phyloP scores from a whole-genome alignment of 1,139 yeast genomes.

The Saccharomycopsis phalli region DNA sequence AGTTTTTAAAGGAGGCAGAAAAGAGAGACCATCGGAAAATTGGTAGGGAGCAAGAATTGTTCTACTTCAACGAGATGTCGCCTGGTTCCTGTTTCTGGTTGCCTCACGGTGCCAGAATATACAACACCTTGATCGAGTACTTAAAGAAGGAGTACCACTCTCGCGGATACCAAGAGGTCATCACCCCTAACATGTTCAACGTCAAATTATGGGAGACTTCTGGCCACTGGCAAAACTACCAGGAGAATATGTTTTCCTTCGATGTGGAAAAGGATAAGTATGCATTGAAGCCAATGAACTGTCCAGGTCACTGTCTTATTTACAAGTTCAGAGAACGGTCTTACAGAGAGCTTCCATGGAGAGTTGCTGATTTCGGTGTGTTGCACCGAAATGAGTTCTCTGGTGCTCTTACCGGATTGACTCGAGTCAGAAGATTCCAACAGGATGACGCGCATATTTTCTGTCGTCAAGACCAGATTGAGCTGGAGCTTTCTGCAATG shows the following conservation, averaged over 20 bases:
- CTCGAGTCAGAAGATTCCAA: conserved; percentile 95
- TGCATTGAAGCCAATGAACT: conserved; percentile 96
- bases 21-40: conserved; percentile 95
- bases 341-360: conserved; percentile 89
- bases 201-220: conserved; percentile 94
- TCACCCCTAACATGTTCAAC: conserved; percentile 96
- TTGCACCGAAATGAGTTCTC: conserved; percentile 93
- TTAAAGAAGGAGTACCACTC: conserved; percentile 74
- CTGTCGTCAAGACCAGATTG: conserved; percentile 86
- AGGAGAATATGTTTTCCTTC: conserved; percentile 94
- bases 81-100: conserved; percentile 98
- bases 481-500: conserved; percentile 66
- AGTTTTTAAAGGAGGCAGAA: conserved; percentile 94
- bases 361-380: conserved; percentile 94
- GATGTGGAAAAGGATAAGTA: conserved; percentile 85
- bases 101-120: conserved; percentile 96
- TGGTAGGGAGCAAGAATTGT: conserved; percentile 94
- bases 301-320: conserved; percentile 95
- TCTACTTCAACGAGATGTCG: conserved; percentile 89
- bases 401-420: conserved; percentile 83
- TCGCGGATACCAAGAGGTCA: conserved; percentile 95
- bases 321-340: conserved; percentile 85
- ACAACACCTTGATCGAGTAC: conserved; percentile 71
- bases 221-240: conserved; percentile 97
- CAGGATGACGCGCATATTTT: conserved; percentile 98